Percentiles rank a stretch among this genome's conserved stretches.
phyloP scores from a whole-genome alignment of 495 filamentous ascomycete species.

The Aspergillus taichungensis region DNA sequence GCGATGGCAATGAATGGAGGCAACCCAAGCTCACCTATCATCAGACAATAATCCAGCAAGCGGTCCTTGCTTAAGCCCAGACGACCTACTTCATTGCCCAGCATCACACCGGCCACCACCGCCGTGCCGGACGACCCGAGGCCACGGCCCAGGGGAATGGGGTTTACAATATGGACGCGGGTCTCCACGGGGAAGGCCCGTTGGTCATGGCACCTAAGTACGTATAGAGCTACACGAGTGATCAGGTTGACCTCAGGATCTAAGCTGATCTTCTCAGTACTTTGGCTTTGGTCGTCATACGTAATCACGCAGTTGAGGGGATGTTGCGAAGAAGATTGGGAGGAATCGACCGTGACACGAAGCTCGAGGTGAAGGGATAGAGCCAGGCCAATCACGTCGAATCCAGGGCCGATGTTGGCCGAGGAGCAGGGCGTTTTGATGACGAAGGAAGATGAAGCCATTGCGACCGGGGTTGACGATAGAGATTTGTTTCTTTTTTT shows the following conservation, averaged over 20 bases:
- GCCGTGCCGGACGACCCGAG: conserved; percentile 89
- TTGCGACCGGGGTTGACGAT: conserved; percentile 2
- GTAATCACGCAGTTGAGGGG: conserved; percentile 81
- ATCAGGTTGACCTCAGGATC: conserved; percentile 79
- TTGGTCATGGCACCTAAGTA: conserved; percentile 81
- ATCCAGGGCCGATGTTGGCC: conserved; percentile 92
- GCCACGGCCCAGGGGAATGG: conserved; percentile 83
- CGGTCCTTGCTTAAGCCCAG: conserved; percentile 71
- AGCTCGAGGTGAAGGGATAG: conserved; percentile 86
- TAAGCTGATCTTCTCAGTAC: conserved; percentile 61
- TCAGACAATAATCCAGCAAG: conserved; percentile 88
- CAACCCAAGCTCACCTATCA: conserved; percentile 54
- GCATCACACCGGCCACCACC: conserved; percentile 84
- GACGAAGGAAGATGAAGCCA: conserved; percentile 42
- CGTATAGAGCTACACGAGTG: conserved; percentile 83
- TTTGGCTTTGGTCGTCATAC: conserved; percentile 77
- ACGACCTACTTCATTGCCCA: conserved; percentile 81
- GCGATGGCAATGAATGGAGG: no score
- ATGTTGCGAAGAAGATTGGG: conserved; percentile 40
- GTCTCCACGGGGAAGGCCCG: conserved; percentile 74
- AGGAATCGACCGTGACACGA: conserved; percentile 57
- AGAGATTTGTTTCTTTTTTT: conserved; percentile 1
- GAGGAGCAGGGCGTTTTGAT: conserved; percentile 78
- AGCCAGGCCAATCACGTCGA: conserved; percentile 93
- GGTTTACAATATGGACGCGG: conserved; percentile 86